Base-by-base conservation (phyloP, 495 filamentous ascomycete species). In the Penicillium chermesinum region DNA sequence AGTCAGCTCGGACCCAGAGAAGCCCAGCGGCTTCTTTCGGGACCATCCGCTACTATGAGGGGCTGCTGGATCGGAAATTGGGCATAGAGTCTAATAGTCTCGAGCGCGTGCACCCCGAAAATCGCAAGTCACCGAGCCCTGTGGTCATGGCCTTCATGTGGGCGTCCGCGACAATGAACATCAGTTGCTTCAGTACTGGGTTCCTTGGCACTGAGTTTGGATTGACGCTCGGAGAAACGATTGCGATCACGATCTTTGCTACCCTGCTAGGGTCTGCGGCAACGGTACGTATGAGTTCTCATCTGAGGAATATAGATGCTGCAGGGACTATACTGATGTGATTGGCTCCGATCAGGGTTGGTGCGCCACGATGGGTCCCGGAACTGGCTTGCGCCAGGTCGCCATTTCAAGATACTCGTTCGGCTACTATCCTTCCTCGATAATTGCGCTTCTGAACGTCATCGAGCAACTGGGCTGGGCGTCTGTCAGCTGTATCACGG, bases 381-480 rank as follows among this genome's bases (percentile, higher is more conserved):
- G 86, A 83, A 44, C 85, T 79, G 20, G 91, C 82, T 61, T 91
- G 79, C 33, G 91, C 84, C 46, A 96, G 62, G 64, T 96, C 82
- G 20, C 87, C 85, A 66, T 96, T 85, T 59, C 57, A 13, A 37
- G 65, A 45, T 66, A 63, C 47, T 63, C 61, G 2, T 50, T 69
- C n/a, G 65, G 65, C 10, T 66, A 53, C 46, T 69, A 61, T 22
- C 63, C 61, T 0, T 60, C 61, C 13, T 62, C 59, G 7, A 47
- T 69, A 17, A 57, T 61, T 36, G 61, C 64, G 3, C 30, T 55
- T 19, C 40, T 69, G 20, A 69, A 69, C 37, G 62, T 64, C 12
- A 54, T 66, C 19, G 53, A 63, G 39, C 61, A 64, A 42, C 43
- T 62, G n/a, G 65, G 63, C 22, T 69, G 61, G 58, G 61, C 66